phyloP scores from a whole-genome alignment of 2,329 filamentous ascomycete species.

The Amauroascus niger region DNA sequence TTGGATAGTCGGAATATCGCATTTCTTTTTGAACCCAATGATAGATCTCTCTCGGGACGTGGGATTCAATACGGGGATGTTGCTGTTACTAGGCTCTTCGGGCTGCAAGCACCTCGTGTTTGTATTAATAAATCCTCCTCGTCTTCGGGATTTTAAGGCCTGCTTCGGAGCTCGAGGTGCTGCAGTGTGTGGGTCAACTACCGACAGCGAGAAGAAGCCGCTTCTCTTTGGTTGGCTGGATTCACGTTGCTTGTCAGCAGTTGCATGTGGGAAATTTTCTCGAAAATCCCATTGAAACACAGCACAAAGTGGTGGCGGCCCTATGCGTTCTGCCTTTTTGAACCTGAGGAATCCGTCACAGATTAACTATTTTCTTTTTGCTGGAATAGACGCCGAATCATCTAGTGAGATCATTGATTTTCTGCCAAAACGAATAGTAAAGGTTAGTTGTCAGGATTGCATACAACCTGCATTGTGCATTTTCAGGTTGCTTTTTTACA shows the following conservation, averaged over 20 bases:
- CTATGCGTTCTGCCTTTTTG: not conserved
- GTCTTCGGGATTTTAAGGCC: not conserved
- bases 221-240: not conserved
- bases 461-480: not conserved
- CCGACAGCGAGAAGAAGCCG: not conserved
- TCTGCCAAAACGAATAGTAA: not conserved
- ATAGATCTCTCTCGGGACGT: not conserved
- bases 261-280: not conserved
- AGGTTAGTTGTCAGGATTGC: not conserved
- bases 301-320: not conserved
- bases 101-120: conserved; percentile 1
- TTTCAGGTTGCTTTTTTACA: not conserved
- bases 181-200: too few relatives aligned
- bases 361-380: not conserved
- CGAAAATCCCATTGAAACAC: not conserved
- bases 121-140: not conserved
- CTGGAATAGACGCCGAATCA: not conserved
- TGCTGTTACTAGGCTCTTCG: not conserved
- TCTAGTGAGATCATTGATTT: not conserved
- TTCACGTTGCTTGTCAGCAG: not conserved
- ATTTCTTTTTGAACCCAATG: not conserved
- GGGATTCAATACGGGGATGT: not conserved
- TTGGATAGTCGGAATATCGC: conserved; percentile 1
- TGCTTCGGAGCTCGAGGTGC: not conserved
- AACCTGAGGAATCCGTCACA: not conserved